phyloP scores from a whole-genome alignment of 495 filamentous ascomycete genomes.

The Parmelia sp. region DNA sequence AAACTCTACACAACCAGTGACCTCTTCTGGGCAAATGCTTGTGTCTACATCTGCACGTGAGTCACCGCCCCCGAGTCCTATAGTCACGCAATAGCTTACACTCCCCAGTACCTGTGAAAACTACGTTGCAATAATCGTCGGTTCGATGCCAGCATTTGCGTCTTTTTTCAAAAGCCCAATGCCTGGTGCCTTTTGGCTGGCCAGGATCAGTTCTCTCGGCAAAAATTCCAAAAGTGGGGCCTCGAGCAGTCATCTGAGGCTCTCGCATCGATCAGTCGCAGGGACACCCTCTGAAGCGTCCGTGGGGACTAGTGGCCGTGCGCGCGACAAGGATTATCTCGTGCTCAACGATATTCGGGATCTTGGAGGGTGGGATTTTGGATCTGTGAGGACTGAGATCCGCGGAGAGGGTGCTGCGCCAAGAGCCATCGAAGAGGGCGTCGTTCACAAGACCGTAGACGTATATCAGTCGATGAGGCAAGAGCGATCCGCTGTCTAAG shows the following conservation, averaged over 20 bases:
- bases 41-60: conserved; percentile 15
- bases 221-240: neutral
- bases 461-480: neutral
- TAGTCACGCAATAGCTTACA: neutral
- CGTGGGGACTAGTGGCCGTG: neutral
- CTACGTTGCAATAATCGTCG: conserved; percentile 16
- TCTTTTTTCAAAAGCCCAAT: conserved; percentile 1
- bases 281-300: too few species aligned
- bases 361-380: neutral
- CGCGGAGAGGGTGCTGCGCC: neutral
- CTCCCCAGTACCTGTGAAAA: neutral
- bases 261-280: neutral
- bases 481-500: too few species aligned
- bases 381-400: neutral
- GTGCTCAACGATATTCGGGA: neutral
- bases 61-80: neutral
- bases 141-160: conserved; percentile 19
- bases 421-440: neutral
- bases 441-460: neutral
- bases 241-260: neutral
- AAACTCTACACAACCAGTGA: neutral
- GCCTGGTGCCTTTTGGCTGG: neutral
- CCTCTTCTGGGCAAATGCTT: neutral
- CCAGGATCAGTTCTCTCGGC: neutral
- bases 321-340: neutral